These are phyloP conservation scores for Alternaria dauci DNA, from an alignment of 2,329 filamentous ascomycete genomes.

Conservation along the genomic window DNA sequence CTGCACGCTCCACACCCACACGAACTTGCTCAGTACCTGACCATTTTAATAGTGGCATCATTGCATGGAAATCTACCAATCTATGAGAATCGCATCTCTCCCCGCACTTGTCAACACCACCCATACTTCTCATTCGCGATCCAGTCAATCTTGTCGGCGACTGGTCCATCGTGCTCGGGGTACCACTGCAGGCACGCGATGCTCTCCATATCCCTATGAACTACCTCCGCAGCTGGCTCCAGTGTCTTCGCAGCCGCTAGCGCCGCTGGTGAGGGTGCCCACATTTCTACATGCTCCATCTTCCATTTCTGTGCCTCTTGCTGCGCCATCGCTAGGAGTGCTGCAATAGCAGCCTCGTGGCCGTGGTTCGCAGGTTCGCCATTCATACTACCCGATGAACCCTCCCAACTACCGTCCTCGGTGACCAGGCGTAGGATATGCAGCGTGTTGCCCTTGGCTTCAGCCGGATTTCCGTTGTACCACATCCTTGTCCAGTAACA, in stretches of 20 bases:
- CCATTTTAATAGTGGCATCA: background rate
- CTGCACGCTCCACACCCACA: background rate
- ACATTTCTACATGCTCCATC: slow-evolving; percentile 75
- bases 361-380: slow-evolving; percentile 20
- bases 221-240: slow-evolving; percentile 59
- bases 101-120: slow-evolving; percentile 68
- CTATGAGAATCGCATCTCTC: background rate
- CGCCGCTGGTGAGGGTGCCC: slow-evolving; percentile 74
- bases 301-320: slow-evolving; percentile 75
- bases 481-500: slow-evolving; percentile 75
- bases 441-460: slow-evolving; percentile 69
- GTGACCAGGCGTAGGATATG: slow-evolving; percentile 74
- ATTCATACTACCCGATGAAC: slow-evolving; percentile 32
- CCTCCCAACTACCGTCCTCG: slow-evolving; percentile 60
- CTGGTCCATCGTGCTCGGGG: slow-evolving; percentile 52
- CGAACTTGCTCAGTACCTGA: background rate
- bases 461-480: slow-evolving; percentile 62
- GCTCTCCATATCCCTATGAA: slow-evolving; percentile 69
- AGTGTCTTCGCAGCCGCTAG: slow-evolving; percentile 56
- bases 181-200: slow-evolving; percentile 79
- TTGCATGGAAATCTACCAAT: background rate
- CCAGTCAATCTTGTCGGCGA: slow-evolving; percentile 69
- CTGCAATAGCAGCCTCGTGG: slow-evolving; percentile 60
- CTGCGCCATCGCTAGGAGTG: slow-evolving; percentile 72
- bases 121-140: slow-evolving; percentile 78